Percentiles rank a stretch among this genome's conserved stretches.
Conservation (phyloP, 1,284 basidiomycete species). For the Irpex lacteus region DNA sequence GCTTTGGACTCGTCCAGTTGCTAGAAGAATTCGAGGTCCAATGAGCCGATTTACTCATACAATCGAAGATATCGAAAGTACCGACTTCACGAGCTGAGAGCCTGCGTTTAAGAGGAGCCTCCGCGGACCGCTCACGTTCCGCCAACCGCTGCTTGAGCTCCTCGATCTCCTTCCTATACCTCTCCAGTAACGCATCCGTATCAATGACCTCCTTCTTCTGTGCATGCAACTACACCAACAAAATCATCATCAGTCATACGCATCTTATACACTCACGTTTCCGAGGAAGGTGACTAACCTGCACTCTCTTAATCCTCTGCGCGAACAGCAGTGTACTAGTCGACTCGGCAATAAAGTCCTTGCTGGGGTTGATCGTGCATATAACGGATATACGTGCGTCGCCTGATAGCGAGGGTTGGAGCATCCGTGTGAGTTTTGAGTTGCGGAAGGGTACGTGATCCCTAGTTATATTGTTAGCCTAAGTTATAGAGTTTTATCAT, state of each 20-base stretch:
- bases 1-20: constrained; percentile 71
- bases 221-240: constrained; percentile 62
- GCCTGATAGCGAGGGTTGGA: constrained; percentile 93
- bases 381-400: constrained; percentile 96
- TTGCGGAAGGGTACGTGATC: constrained; percentile 96
- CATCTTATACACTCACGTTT: not conserved
- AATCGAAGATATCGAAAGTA: no score
- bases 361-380: constrained; percentile 90
- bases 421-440: constrained; percentile 90
- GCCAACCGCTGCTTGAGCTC: constrained; percentile 70
- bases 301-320: constrained; percentile 81
- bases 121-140: constrained; percentile 69
- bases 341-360: constrained; percentile 72
- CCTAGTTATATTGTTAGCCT: constrained; percentile 30
- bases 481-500: not conserved
- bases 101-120: constrained; percentile 50
- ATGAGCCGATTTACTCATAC: no score
- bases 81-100: constrained; percentile 68
- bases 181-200: constrained; percentile 87
- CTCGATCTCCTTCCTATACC: constrained; percentile 90
- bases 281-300: constrained; percentile 34
- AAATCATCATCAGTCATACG: not conserved
- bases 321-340: constrained; percentile 89
- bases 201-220: constrained; percentile 93
- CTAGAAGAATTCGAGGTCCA: not conserved